phyloP scores from a whole-genome alignment of 116 monocot genomes.

The Cymodocea nodosa region DNA sequence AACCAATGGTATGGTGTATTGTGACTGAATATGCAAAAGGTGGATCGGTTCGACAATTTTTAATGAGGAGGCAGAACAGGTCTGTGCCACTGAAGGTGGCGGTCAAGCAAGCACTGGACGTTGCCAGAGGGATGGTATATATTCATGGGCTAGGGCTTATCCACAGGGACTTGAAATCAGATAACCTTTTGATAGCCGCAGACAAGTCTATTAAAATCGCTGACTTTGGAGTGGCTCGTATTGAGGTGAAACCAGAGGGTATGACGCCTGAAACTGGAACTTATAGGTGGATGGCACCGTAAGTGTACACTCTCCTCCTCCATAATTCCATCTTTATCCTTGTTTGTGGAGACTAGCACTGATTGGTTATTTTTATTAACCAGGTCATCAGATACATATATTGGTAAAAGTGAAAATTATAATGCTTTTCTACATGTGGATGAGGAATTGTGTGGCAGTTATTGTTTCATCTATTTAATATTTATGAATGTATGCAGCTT shows the following conservation, averaged over 20 bases:
- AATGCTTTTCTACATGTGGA: no score
- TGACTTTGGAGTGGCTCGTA: slow-evolving; percentile 91
- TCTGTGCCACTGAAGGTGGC: slow-evolving; percentile 65
- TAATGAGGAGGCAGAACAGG: slow-evolving; percentile 61
- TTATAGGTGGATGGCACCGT: slow-evolving; percentile 99
- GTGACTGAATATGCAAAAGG: slow-evolving; percentile 95
- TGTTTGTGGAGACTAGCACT: no score
- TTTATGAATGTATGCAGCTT: no score
- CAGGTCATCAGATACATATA: no score
- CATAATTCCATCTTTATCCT: no score
- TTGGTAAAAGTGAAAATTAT: no score
- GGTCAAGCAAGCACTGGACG: slow-evolving; percentile 89
- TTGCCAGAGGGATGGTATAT: slow-evolving; percentile 92
- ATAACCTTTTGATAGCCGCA: slow-evolving; percentile 68
- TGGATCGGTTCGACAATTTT: slow-evolving; percentile 77
- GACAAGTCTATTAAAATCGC: slow-evolving; percentile 99
- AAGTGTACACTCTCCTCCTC: slow-evolving; percentile 21
- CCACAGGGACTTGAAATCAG: slow-evolving; percentile 89
- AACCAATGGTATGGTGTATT: slow-evolving; percentile 93
- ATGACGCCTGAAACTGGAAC: slow-evolving; percentile 99
- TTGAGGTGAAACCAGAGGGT: slow-evolving; percentile 88
- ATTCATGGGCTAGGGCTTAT: slow-evolving; percentile 86
- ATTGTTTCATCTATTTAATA: no score
- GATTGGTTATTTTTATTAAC: background rate
- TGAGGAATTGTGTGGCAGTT: no score